Evolutionary conservation across 164 flowering plant genomes (phyloP).

Genomic region (Taxillus chinensis): DNA sequence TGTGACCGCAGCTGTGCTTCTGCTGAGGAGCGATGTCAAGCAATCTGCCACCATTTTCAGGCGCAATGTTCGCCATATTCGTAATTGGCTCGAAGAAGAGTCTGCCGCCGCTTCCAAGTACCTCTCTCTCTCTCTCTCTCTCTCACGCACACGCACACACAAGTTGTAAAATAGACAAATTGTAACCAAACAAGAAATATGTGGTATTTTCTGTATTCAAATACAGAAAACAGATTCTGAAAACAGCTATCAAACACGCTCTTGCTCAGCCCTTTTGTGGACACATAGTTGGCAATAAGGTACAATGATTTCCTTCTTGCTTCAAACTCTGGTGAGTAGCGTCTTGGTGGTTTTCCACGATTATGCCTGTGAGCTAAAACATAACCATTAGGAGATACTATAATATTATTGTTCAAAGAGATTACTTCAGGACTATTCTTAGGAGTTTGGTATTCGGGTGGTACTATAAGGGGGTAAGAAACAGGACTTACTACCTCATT

Average conservation of each 20-base stretch:
- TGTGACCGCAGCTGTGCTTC: not conserved
- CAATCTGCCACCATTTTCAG: not conserved
- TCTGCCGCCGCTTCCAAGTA: no score
- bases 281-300: conserved; percentile 10
- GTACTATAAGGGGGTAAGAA: conserved; percentile 4
- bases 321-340: conserved; percentile 1
- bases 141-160: no score
- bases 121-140: no score
- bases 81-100: no score
- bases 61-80: conserved; percentile 2
- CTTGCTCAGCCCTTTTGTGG: conserved; percentile 2
- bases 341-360: not conserved
- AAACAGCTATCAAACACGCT: no score
- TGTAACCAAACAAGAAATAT: no score
- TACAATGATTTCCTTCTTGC: conserved; percentile 1
- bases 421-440: conserved; percentile 8
- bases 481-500: not conserved
- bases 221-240: no score
- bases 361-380: conserved; percentile 8
- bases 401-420: not conserved
- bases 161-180: no score
- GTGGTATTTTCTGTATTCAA: no score
- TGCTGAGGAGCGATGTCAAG: conserved; percentile 1
- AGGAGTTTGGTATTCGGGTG: conserved; percentile 10
- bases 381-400: not conserved